Percentiles rank a stretch among this genome's conserved stretches.
Conservation (phyloP, 2,329 filamentous ascomycete species). For the Xylaria sp. region DNA sequence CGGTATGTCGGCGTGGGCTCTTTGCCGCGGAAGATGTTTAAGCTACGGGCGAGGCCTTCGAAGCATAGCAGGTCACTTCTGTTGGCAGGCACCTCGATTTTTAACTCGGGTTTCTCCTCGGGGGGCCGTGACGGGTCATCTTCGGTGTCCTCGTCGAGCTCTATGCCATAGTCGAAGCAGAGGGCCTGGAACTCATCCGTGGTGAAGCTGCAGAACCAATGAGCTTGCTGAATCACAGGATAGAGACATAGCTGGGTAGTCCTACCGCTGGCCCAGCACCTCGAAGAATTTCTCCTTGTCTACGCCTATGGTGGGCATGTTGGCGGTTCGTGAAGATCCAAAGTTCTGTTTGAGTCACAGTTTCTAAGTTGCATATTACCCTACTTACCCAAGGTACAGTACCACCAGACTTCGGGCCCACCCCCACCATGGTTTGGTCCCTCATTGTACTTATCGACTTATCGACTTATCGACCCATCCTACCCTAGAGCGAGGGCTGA, state of each 20-base stretch:
- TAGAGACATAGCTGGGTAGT: slow-evolving; percentile 25
- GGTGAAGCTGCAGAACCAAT: slow-evolving; percentile 71
- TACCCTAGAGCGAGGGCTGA: slow-evolving; percentile 7
- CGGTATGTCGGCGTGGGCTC: slow-evolving; percentile 81
- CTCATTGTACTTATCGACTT: slow-evolving; percentile 17
- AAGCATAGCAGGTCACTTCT: slow-evolving; percentile 38
- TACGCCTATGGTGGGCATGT: slow-evolving; percentile 95
- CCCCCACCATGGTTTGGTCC: slow-evolving; percentile 30
- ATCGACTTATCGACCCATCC: slow-evolving; percentile 15
- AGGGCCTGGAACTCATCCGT: slow-evolving; percentile 96
- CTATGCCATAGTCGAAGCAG: slow-evolving; percentile 98
- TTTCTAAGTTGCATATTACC: background rate
- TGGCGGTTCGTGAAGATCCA: slow-evolving; percentile 42
- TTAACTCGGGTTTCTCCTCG: slow-evolving; percentile 35
- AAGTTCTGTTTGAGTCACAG: slow-evolving; percentile 34
- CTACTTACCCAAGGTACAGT: background rate
- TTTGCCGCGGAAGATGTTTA: slow-evolving; percentile 72
- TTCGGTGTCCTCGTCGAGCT: slow-evolving; percentile 95
- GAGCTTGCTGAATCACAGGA: slow-evolving; percentile 35
- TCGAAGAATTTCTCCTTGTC: slow-evolving; percentile 97
- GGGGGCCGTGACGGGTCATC: slow-evolving; percentile 63
- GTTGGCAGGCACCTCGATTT: slow-evolving; percentile 38
- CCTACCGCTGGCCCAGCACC: slow-evolving; percentile 85
- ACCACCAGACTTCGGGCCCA: slow-evolving; percentile 15
- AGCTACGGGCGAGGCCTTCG: slow-evolving; percentile 38